A percentile compares a stretch with the other conserved stretches of the same genome.
Conservation (phyloP, 106 monocot species). For the Amphibolis antarctica region DNA sequence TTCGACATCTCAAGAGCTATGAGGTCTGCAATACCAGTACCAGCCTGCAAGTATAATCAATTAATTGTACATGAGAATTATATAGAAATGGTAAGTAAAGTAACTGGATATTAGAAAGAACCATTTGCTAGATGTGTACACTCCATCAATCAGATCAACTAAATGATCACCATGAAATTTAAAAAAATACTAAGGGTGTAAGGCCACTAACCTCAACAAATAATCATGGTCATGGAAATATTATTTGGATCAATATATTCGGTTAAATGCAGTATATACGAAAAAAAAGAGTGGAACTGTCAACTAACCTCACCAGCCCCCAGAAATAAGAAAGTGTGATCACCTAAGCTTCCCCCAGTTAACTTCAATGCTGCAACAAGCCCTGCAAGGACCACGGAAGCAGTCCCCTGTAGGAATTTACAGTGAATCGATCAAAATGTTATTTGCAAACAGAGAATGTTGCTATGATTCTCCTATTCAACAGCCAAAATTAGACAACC, state of each 20-base stretch:
- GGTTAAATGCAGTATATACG: no score
- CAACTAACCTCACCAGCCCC: conserved; percentile 82
- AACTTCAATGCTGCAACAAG: conserved; percentile 61
- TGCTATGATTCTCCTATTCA: background rate
- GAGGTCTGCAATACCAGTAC: conserved; percentile 89
- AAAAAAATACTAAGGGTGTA: no score
- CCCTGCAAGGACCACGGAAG: conserved; percentile 86
- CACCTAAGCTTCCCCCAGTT: conserved; percentile 64
- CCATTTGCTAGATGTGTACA: no score
- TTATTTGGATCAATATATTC: no score
- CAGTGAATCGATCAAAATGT: background rate
- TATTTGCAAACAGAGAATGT: background rate
- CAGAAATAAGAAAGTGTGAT: conserved; percentile 80
- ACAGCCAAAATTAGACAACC: no score
- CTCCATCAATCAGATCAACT: no score
- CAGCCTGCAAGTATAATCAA: no score
- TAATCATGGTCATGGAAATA: no score
- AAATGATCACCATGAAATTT: no score
- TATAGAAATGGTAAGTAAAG: background rate
- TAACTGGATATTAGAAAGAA: background rate
- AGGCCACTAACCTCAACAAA: no score
- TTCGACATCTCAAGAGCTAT: conserved; percentile 85
- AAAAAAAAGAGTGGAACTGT: background rate
- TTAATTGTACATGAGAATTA: background rate
- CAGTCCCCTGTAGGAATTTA: conserved; percentile 54